Percentiles rank a stretch among this genome's conserved stretches.
These are phyloP conservation scores for Akebia trifoliata DNA, from an alignment of 164 flowering plant genomes.

Conservation along the genomic window DNA sequence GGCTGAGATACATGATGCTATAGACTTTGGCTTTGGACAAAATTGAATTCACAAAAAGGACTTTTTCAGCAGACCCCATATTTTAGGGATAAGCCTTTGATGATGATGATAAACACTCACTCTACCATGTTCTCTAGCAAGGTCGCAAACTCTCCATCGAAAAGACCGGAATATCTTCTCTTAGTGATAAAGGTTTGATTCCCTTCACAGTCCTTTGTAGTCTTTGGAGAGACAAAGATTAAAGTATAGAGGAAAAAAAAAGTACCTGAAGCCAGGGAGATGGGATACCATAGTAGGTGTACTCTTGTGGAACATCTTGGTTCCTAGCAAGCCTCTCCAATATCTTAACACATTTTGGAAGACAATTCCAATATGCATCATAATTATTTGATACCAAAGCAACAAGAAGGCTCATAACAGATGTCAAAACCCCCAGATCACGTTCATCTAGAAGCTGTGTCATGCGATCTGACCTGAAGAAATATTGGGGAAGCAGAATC, in stretches of 20 bases:
- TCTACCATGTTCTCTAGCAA: too few species aligned
- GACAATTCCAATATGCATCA: constrained; percentile 92
- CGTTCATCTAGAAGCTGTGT: constrained; percentile 98
- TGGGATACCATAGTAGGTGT: constrained; percentile 97
- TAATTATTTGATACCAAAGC: constrained; percentile 89
- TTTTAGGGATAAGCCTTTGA: too few species aligned
- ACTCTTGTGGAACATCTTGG: constrained; percentile 95
- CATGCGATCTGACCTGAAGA: constrained; percentile 94
- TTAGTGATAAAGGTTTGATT: not conserved
- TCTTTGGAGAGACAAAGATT: not conserved
- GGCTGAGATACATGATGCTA: too few species aligned
- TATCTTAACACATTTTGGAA: constrained; percentile 91
- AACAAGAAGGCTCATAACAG: constrained; percentile 99
- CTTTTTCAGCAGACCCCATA: too few species aligned
- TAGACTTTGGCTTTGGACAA: too few species aligned
- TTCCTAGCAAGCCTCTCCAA: constrained; percentile 95
- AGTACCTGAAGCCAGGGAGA: constrained; percentile 99
- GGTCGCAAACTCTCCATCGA: too few species aligned
- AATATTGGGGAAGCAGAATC: constrained; percentile 6
- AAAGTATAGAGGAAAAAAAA: not conserved
- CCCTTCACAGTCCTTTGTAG: not conserved
- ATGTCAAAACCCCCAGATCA: constrained; percentile 93
- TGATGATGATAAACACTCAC: too few species aligned
- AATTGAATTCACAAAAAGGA: too few species aligned
- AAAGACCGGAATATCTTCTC: not conserved